These are phyloP conservation scores for Cystofilobasidium bisporidii DNA, from an alignment of 768 basidiomycete species.

Conservation along the genomic window DNA sequence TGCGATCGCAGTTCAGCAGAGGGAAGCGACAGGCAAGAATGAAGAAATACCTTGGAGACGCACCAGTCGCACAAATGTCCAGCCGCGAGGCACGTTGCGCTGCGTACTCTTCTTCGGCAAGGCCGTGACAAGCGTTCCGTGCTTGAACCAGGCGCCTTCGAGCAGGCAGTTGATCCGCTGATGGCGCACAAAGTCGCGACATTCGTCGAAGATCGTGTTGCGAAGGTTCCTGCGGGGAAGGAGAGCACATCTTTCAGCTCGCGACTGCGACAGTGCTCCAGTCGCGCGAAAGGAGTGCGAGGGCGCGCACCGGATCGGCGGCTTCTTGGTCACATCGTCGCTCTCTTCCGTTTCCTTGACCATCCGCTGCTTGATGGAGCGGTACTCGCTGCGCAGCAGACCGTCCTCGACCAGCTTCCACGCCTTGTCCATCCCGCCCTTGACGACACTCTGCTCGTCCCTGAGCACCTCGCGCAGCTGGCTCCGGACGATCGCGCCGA, in stretches of 20 bases:
- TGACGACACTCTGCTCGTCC: constrained; percentile 44
- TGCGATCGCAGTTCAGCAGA: constrained; percentile 16
- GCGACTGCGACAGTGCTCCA: too few species aligned
- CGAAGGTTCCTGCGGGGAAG: constrained; percentile 56
- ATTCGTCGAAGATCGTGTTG: constrained; percentile 77
- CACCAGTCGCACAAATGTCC: constrained; percentile 82
- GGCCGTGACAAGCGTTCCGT: constrained; percentile 53
- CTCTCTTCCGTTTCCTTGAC: constrained; percentile 82
- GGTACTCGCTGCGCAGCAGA: constrained; percentile 49
- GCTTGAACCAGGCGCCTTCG: constrained; percentile 88
- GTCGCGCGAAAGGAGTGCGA: too few species aligned
- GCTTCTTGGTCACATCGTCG: constrained; percentile 75
- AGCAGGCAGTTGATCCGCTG: constrained; percentile 80
- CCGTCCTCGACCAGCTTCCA: constrained; percentile 80
- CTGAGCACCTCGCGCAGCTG: constrained; percentile 74
- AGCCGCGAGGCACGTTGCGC: constrained; percentile 52
- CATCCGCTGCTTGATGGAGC: constrained; percentile 62
- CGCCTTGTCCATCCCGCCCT: constrained; percentile 41
- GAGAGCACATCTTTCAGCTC: too few species aligned
- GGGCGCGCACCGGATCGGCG: constrained; percentile 76
- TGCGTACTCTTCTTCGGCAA: constrained; percentile 45
- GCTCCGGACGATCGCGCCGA: constrained; percentile 66
- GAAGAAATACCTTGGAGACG: too few species aligned
- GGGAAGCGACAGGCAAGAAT: too few species aligned
- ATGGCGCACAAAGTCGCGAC: constrained; percentile 76